These are phyloP conservation scores for Phaeosphaeriaceae sp. DNA, from an alignment of 2,329 filamentous ascomycete species.

Conservation along the genomic window DNA sequence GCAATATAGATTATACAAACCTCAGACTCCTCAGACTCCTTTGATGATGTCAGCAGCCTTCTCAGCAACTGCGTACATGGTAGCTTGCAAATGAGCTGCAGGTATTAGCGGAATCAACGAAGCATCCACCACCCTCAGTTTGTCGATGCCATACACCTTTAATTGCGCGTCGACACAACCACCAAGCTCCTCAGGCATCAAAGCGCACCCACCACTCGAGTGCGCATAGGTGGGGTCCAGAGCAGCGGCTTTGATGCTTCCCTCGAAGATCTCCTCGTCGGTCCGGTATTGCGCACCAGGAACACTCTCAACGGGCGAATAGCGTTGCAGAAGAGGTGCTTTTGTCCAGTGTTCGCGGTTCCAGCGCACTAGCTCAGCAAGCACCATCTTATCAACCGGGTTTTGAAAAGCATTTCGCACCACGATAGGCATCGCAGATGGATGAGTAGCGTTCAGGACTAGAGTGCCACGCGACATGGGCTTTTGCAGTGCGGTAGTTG, in stretches of 20 bases:
- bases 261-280: conserved; percentile 24
- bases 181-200: conserved; percentile 30
- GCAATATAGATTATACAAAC: not conserved
- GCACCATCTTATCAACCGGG: conserved; percentile 39
- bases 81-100: conserved; percentile 27
- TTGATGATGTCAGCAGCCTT: conserved; percentile 38
- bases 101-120: conserved; percentile 26
- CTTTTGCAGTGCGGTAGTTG: conserved; percentile 16
- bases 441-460: conserved; percentile 41
- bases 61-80: conserved; percentile 33
- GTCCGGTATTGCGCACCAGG: conserved; percentile 27
- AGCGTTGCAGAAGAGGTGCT: conserved; percentile 31
- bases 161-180: conserved; percentile 23
- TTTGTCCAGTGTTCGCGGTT: conserved; percentile 40
- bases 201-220: conserved; percentile 20
- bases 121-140: conserved; percentile 33
- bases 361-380: conserved; percentile 38
- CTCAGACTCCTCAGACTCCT: not conserved
- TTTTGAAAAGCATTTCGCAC: conserved; percentile 39
- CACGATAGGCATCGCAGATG: conserved; percentile 32
- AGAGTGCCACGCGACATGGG: conserved; percentile 42
- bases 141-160: conserved; percentile 22
- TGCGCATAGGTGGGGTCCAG: conserved; percentile 20
- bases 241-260: conserved; percentile 3
- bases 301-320: conserved; percentile 35